These are phyloP conservation scores for Yamadazyma laniorum DNA, from an alignment of 805 yeast genomes.

Conservation along the genomic window DNA sequence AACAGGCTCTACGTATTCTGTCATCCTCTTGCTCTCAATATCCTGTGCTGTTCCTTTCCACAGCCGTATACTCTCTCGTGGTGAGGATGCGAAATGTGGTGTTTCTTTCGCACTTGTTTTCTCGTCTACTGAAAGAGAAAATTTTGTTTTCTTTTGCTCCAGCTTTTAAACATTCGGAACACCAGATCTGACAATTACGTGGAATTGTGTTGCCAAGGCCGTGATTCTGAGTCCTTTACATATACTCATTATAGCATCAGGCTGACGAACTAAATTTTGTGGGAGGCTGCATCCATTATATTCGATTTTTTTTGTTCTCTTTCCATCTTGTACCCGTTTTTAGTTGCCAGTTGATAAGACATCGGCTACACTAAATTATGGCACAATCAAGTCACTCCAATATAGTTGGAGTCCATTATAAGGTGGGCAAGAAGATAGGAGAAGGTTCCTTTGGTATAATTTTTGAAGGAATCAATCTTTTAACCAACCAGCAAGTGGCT, in stretches of 20 bases:
- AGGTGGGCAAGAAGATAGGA: conserved; percentile 80
- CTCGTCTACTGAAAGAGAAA: conserved; percentile 4
- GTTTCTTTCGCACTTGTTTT: conserved; percentile 2
- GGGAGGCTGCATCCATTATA: background rate
- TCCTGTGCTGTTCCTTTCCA: no score
- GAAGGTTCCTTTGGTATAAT: conserved; percentile 87
- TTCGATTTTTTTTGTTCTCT: no score
- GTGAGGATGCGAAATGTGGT: no score
- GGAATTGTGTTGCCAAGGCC: no score
- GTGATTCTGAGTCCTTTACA: no score
- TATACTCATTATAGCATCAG: no score
- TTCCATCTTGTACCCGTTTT: no score
- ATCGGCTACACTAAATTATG: conserved; percentile 1
- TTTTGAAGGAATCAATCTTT: conserved; percentile 74
- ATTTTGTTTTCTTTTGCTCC: conserved; percentile 3
- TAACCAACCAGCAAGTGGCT: conserved; percentile 65
- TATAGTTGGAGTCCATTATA: conserved; percentile 65
- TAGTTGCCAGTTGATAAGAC: no score
- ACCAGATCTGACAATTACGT: no score
- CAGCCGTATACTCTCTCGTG: no score
- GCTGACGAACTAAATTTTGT: no score
- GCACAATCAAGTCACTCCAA: conserved; percentile 15
- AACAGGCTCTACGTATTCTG: background rate
- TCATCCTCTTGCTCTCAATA: no score
- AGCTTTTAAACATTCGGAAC: background rate